A percentile compares a stretch with the other conserved stretches of the same genome.
These are phyloP conservation scores for Podospora tetraspora DNA, from an alignment of 495 filamentous ascomycete genomes.

Conservation along the genomic window DNA sequence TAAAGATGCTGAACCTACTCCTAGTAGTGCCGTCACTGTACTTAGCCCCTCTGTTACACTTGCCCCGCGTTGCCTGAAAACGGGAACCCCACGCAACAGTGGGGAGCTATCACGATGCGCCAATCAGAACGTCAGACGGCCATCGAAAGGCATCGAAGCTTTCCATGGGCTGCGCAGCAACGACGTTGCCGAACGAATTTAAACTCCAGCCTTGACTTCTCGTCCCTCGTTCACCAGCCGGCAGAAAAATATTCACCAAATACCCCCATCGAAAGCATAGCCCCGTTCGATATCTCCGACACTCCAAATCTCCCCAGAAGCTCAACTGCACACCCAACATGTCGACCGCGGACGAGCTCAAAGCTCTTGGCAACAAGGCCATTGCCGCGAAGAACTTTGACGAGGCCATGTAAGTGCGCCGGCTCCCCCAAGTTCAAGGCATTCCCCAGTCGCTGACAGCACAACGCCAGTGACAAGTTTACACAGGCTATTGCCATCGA, in stretches of 20 bases:
- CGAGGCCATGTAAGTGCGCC: conserved; percentile 77
- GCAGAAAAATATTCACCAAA: conserved; percentile 1
- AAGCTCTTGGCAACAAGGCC: conserved; percentile 96
- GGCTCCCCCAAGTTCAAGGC: background rate
- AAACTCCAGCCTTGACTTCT: conserved; percentile 9
- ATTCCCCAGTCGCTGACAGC: background rate
- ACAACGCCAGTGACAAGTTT: conserved; percentile 72
- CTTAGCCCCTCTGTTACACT: background rate
- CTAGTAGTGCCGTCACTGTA: no score
- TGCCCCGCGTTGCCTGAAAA: background rate
- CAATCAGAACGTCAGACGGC: conserved; percentile 23
- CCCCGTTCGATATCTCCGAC: background rate
- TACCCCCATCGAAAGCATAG: background rate
- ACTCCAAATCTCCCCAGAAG: background rate
- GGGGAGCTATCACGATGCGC: conserved; percentile 20
- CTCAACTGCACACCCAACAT: conserved; percentile 21
- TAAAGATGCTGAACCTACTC: no score
- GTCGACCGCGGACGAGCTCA: conserved; percentile 61
- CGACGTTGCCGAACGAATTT: conserved; percentile 4
- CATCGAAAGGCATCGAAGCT: conserved; percentile 35
- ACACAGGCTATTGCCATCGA: conserved; percentile 88
- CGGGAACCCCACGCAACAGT: conserved; percentile 11
- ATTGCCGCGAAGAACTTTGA: conserved; percentile 95
- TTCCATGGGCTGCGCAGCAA: conserved; percentile 19
- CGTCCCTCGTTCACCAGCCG: background rate